A percentile compares a stretch with the other conserved stretches of the same genome.
These are phyloP conservation scores for Oryza officinalis DNA, from an alignment of 176 grass and related monocot species.

Conservation along the genomic window DNA sequence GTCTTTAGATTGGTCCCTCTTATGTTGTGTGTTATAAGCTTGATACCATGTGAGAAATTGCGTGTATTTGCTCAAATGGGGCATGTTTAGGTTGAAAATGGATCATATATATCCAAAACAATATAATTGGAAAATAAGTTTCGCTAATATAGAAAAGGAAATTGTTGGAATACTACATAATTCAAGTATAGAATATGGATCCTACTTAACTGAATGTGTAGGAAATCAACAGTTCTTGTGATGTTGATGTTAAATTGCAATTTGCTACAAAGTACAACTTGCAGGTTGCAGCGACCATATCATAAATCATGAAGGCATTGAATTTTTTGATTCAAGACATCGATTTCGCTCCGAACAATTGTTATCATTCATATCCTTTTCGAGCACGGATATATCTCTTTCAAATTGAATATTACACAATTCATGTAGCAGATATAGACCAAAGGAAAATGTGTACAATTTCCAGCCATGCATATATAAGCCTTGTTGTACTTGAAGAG, in stretches of 20 bases:
- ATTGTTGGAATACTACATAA: background rate
- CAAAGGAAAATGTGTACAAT: background rate
- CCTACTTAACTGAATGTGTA: background rate
- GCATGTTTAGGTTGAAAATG: background rate
- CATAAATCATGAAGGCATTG: background rate
- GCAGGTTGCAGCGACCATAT: background rate
- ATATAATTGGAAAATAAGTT: background rate
- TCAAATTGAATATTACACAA: background rate
- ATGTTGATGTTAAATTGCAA: background rate
- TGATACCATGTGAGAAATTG: too few relatives aligned
- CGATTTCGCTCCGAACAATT: background rate
- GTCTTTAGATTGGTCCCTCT: background rate
- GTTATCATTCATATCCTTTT: background rate
- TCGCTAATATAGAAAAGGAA: background rate
- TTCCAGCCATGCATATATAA: background rate
- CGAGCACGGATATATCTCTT: background rate
- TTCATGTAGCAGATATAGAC: background rate
- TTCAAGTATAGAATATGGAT: background rate
- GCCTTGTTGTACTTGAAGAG: slow-evolving; percentile 18
- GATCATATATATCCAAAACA: background rate
- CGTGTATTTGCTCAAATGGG: background rate
- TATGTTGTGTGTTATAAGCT: background rate
- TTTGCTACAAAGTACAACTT: background rate
- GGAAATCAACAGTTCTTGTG: background rate
- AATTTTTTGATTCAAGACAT: background rate